Conservation (phyloP, 495 filamentous ascomycete species). For the Friedmanniomyces endolithicus region DNA sequence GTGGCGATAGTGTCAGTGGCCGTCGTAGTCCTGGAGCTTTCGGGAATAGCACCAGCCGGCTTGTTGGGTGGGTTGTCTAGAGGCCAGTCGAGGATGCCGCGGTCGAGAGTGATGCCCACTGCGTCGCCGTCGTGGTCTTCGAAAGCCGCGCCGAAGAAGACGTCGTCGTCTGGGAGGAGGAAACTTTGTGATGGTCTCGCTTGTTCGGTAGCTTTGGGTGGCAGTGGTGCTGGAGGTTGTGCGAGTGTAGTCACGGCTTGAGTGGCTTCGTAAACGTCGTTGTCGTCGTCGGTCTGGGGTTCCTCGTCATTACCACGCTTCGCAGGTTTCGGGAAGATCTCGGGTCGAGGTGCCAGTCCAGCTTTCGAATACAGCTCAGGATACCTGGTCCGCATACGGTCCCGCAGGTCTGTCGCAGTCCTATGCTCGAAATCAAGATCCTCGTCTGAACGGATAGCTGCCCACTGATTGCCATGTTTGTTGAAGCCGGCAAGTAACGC, state of each 20-base stretch:
- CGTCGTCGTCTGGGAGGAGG: slow-evolving; percentile 13
- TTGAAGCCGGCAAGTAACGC: slow-evolving; percentile 64
- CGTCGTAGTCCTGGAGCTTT: not conserved
- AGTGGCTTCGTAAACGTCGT: not conserved
- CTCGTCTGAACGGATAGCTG: slow-evolving; percentile 60
- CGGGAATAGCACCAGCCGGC: too few species aligned
- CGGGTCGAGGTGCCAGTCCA: slow-evolving; percentile 19
- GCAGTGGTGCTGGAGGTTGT: not conserved
- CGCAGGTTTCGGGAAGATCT: slow-evolving; percentile 10
- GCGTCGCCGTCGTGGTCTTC: slow-evolving; percentile 16
- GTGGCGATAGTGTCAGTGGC: slow-evolving; percentile 22
- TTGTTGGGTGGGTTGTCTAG: not conserved
- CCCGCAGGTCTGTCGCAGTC: slow-evolving; percentile 66
- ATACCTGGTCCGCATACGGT: slow-evolving; percentile 69
- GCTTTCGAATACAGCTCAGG: slow-evolving; percentile 56
- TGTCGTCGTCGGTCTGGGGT: not conserved
- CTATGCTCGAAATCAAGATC: slow-evolving; percentile 52
- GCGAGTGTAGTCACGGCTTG: not conserved
- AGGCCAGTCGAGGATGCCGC: slow-evolving; percentile 25
- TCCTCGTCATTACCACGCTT: not conserved
- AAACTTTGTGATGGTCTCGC: slow-evolving; percentile 7
- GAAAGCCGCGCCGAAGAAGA: slow-evolving; percentile 18
- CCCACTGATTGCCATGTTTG: slow-evolving; percentile 68
- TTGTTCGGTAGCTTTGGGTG: slow-evolving; percentile 10
- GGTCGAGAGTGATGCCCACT: slow-evolving; percentile 25